phyloP scores from a whole-genome alignment of 1,284 basidiomycete species.

The Testicularia cyperi region DNA sequence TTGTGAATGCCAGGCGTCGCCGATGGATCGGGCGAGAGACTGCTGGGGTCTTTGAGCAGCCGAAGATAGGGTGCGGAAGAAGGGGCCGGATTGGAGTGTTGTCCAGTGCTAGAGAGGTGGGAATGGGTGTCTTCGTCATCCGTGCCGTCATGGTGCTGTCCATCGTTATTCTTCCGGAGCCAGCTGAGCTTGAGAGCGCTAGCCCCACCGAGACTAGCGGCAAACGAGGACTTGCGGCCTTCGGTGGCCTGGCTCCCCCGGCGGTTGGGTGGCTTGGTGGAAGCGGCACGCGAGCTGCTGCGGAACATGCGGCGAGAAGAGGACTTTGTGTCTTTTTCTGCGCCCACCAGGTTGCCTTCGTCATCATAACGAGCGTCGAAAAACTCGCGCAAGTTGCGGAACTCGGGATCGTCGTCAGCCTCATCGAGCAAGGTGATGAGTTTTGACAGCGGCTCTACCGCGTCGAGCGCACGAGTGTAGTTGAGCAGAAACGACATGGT shows the following conservation, averaged over 20 bases:
- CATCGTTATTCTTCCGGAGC: constrained; percentile 24
- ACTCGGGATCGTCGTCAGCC: constrained; percentile 50
- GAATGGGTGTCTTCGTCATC: constrained; percentile 35
- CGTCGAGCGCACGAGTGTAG: constrained; percentile 31
- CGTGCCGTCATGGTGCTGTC: constrained; percentile 14
- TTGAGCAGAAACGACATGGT: constrained; percentile 39
- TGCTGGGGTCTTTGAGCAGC: constrained; percentile 7
- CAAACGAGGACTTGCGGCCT: constrained; percentile 32
- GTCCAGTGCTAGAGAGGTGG: constrained; percentile 15
- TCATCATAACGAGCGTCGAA: constrained; percentile 47
- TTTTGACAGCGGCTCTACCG: constrained; percentile 34
- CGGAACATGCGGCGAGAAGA: constrained; percentile 13
- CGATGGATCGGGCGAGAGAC: constrained; percentile 8
- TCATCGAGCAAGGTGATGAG: constrained; percentile 45
- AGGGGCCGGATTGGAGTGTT: constrained; percentile 10
- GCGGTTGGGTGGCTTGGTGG: constrained; percentile 12
- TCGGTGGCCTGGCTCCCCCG: constrained; percentile 19
- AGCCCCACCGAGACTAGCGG: constrained; percentile 24
- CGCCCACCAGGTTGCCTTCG: constrained; percentile 13
- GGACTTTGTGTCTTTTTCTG: constrained; percentile 16
- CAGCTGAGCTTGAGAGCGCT: constrained; percentile 30
- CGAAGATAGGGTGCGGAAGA: constrained; percentile 34
- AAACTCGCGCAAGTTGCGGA: constrained; percentile 46
- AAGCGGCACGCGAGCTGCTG: constrained; percentile 29
- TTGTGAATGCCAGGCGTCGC: constrained; percentile 6